Evolutionary conservation across 352 stramenopile genomes (phyloP).

Genomic region (Achlya hypogyna): DNA sequence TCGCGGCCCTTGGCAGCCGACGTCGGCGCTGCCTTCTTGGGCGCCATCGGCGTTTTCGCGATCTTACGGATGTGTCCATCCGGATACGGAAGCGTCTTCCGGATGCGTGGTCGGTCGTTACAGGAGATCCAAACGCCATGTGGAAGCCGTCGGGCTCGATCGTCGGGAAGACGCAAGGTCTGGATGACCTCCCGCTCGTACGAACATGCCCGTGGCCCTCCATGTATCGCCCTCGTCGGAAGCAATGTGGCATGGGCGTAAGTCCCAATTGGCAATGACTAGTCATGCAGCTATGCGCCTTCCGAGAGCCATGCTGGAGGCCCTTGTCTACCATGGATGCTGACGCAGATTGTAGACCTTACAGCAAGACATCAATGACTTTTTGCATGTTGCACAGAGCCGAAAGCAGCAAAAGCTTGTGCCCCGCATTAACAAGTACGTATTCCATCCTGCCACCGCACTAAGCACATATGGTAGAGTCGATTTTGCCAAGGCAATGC

Average conservation of each 20-base stretch:
- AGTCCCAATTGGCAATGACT: too few relatives aligned
- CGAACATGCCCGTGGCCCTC: too few relatives aligned
- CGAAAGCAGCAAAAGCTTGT: slow-evolving; percentile 37
- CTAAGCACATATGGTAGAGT: neutral
- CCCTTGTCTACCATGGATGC: neutral
- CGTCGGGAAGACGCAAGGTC: slow-evolving; percentile 18
- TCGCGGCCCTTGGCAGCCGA: neutral
- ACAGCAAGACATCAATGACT: slow-evolving; percentile 57
- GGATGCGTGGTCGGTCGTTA: too few relatives aligned
- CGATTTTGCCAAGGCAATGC: slow-evolving; percentile 17
- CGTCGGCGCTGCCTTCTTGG: slow-evolving; percentile 4
- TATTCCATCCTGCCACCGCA: neutral
- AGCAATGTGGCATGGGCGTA: too few relatives aligned
- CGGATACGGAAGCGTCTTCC: slow-evolving; percentile 5
- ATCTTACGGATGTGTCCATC: neutral
- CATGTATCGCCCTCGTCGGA: too few relatives aligned
- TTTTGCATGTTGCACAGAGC: slow-evolving; percentile 39
- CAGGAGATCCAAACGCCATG: slow-evolving; percentile 4
- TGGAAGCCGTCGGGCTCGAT: slow-evolving; percentile 19
- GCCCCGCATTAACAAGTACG: slow-evolving; percentile 51
- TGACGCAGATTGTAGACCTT: slow-evolving; percentile 23
- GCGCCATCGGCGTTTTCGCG: neutral
- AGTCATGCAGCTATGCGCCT: too few relatives aligned
- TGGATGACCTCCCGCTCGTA: slow-evolving; percentile 18
- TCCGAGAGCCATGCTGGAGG: too few relatives aligned